Evolutionary conservation across 2,329 filamentous ascomycete genomes (phyloP).

Genomic region (Colletotrichum plurivorum): DNA sequence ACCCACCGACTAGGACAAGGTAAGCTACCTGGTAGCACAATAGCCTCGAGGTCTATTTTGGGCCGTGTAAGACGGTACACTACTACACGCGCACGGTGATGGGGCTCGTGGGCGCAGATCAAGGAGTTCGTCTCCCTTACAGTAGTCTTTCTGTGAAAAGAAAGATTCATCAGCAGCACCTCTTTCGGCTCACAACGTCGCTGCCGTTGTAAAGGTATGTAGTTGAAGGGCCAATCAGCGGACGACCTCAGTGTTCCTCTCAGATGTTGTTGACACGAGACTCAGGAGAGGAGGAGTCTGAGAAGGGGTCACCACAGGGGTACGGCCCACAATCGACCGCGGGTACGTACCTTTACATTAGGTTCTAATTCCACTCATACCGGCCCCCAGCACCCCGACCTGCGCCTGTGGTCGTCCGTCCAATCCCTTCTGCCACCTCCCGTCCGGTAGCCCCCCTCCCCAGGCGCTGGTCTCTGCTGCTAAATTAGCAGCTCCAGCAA

Average conservation of each 20-base stretch:
- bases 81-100: not conserved
- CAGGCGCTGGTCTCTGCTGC: slow-evolving; percentile 1
- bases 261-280: not conserved
- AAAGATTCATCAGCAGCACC: not conserved
- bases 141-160: not conserved
- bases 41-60: not conserved
- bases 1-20: too few species aligned
- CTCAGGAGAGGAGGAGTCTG: not conserved
- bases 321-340: slow-evolving; percentile 2
- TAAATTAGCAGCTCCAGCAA: slow-evolving; percentile 5
- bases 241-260: not conserved
- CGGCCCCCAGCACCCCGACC: slow-evolving; percentile 19
- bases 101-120: not conserved
- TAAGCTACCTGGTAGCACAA: not conserved
- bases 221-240: too few species aligned
- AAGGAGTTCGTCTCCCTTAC: not conserved
- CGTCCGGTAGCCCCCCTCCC: not conserved
- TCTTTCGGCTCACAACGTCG: not conserved
- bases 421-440: slow-evolving; percentile 20
- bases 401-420: slow-evolving; percentile 1
- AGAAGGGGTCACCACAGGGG: slow-evolving; percentile 13
- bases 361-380: slow-evolving; percentile 16
- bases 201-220: not conserved
- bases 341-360: slow-evolving; percentile 17
- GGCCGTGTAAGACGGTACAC: slow-evolving; percentile 3